Evolutionary conservation across 1,284 basidiomycete species (phyloP), one percentile per base, ranked within the genome.

Genomic region (Ceraceosorus bombacis): DNA sequence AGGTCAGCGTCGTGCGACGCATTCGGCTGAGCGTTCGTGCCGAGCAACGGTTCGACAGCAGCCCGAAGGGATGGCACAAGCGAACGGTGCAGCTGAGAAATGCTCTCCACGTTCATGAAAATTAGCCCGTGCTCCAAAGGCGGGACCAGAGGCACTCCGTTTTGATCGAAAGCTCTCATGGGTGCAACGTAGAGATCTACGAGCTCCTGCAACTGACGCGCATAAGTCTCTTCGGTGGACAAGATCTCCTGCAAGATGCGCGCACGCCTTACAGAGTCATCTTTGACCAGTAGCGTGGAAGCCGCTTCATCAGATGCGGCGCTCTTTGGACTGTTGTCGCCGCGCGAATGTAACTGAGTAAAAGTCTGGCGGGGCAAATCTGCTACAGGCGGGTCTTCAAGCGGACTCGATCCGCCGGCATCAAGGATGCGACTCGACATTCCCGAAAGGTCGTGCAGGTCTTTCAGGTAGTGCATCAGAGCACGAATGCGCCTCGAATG

Each of bases 141-240:
- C n/a, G 92, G 90, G n/a, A 95, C 83, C 15, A 92, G 81, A 0
- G 89, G 88, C 63, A 95, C 90, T 9, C 66, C 68, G 4, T 53
- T 60, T 15, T 63, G 67, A 59, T 88, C 84, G 3, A 86, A 82
- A 48, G 84, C 83, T n/a, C 83, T 81, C 4, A 89, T 87, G 43
- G 91, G 90, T 70, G 85, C 86, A 79, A 98, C 88, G 77, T 98
- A 99, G 63, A 98, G 95, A 61, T 93, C 88, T 55, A 93, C 86
- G 37, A 99, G 83, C 78, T 96, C 94, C 74, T 88, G 86, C 27
- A 99, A 80, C 10, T 90, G 89, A 69, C 88, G 88, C 60, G 96
- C 90, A 78, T 98, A 99, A 1, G 93, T 93, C 64, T 89, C 84
- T 79, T 99, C 94, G 50, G 94, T 97, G 71, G 88, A 90, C 72